These are phyloP conservation scores for Monilinia polystroma DNA, from an alignment of 2,329 filamentous ascomycete genomes.

Conservation along the genomic window DNA sequence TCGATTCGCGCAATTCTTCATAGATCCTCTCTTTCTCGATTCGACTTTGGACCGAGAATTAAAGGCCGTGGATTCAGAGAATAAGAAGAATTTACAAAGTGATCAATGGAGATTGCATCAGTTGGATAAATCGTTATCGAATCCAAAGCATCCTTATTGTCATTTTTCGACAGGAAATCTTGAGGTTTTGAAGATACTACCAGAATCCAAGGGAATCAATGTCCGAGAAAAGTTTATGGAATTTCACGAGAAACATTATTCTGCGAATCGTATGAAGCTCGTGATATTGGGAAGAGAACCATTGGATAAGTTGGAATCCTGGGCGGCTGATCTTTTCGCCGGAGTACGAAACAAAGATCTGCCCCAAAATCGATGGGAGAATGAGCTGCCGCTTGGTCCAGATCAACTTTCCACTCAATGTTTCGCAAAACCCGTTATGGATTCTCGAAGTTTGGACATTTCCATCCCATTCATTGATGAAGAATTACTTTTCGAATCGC, in stretches of 20 bases:
- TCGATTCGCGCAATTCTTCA: conserved; percentile 74
- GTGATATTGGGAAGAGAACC: conserved; percentile 66
- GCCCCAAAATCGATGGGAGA: conserved; percentile 64
- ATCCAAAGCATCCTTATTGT: conserved; percentile 67
- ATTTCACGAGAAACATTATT: conserved; percentile 71
- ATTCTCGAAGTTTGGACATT: conserved; percentile 63
- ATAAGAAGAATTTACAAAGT: conserved; percentile 77
- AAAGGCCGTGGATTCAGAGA: conserved; percentile 72
- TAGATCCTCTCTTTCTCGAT: conserved; percentile 67
- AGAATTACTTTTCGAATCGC: conserved; percentile 63
- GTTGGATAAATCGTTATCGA: conserved; percentile 67
- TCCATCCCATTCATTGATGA: conserved; percentile 70
- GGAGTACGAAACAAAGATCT: conserved; percentile 67
- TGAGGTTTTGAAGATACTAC: conserved; percentile 63
- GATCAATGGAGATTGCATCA: conserved; percentile 71
- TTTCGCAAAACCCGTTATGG: conserved; percentile 73
- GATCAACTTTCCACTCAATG: conserved; percentile 63
- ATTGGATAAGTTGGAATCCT: conserved; percentile 64
- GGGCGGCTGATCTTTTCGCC: conserved; percentile 68
- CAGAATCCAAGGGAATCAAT: conserved; percentile 64
- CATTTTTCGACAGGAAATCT: conserved; percentile 74
- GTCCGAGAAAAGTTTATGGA: conserved; percentile 71
- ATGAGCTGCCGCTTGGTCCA: conserved; percentile 56
- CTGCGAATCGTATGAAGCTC: conserved; percentile 73
- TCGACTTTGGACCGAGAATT: conserved; percentile 70